phyloP scores from a whole-genome alignment of 257 asterid genomes.

The Ballota nigra region DNA sequence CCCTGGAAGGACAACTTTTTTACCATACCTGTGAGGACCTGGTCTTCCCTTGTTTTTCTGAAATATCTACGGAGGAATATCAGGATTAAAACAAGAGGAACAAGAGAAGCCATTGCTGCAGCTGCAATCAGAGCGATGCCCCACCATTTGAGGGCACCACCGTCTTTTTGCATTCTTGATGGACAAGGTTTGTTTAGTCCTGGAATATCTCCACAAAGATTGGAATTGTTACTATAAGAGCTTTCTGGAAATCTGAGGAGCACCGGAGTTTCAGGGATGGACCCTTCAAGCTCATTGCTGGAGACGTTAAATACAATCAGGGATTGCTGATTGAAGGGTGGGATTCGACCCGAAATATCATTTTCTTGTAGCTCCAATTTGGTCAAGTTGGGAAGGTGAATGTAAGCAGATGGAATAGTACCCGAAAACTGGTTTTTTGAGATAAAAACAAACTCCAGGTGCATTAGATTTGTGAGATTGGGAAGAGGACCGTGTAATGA shows the following conservation, averaged over 20 bases:
- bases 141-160: constrained; percentile 36
- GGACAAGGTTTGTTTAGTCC: constrained; percentile 40
- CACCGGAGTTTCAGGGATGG: constrained; percentile 47
- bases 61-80: constrained; percentile 29
- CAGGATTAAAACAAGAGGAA: constrained; percentile 31
- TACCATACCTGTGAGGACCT: constrained; percentile 38
- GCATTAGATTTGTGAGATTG: constrained; percentile 35
- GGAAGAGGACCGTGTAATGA: constrained; percentile 56
- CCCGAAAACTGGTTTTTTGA: constrained; percentile 60
- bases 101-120: constrained; percentile 38
- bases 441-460: constrained; percentile 38
- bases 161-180: constrained; percentile 10
- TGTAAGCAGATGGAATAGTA: constrained; percentile 39
- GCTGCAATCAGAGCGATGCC: constrained; percentile 48
- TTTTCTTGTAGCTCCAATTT: constrained; percentile 51
- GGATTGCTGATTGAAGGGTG: constrained; percentile 54
- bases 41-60: constrained; percentile 21
- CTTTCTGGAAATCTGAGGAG: constrained; percentile 40
- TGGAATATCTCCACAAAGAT: constrained; percentile 47
- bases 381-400: constrained; percentile 33
- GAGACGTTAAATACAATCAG: constrained; percentile 54
- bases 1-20: not conserved
- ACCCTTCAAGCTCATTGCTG: constrained; percentile 44
- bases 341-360: constrained; percentile 47
- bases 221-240: constrained; percentile 40